phyloP scores from a whole-genome alignment of 1,139 yeast genomes.

The Torulaspora pretoriensis region DNA sequence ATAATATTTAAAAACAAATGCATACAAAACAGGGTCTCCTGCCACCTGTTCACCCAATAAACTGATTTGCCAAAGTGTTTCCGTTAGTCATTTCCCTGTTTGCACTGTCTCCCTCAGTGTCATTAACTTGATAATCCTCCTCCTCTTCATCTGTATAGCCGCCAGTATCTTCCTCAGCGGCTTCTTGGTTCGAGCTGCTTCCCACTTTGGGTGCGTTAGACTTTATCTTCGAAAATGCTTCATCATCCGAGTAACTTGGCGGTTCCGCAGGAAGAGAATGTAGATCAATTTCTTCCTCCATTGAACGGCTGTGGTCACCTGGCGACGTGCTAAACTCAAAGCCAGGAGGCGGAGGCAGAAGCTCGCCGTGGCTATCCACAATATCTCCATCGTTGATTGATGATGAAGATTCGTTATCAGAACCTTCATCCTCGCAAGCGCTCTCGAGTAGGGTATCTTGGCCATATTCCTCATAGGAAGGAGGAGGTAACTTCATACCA shows the following conservation, averaged over 20 bases:
- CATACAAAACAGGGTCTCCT: conserved; percentile 4
- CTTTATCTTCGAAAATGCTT: conserved; percentile 7
- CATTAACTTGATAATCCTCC: conserved; percentile 16
- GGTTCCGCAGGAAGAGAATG: conserved; percentile 38
- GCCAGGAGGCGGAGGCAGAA: conserved; percentile 38
- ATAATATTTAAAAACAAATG: conserved; percentile 3
- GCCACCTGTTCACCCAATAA: conserved; percentile 13
- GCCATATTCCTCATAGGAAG: conserved; percentile 54
- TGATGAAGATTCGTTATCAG: conserved; percentile 33
- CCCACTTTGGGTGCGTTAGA: conserved; percentile 24
- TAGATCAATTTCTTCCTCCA: conserved; percentile 35
- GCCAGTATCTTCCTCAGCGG: conserved; percentile 17
- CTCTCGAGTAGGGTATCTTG: conserved; percentile 41
- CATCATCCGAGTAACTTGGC: conserved; percentile 37
- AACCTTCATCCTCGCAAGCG: conserved; percentile 37
- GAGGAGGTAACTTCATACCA: conserved; percentile 69
- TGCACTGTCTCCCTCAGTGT: conserved; percentile 2
- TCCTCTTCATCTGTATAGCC: conserved; percentile 19
- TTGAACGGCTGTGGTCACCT: conserved; percentile 7
- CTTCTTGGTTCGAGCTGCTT: conserved; percentile 45
- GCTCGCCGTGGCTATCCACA: conserved; percentile 25
- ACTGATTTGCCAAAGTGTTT: conserved; percentile 29
- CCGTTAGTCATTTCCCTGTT: conserved; percentile 9
- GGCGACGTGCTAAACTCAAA: conserved; percentile 36
- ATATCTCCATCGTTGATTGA: conserved; percentile 23